Base-by-base conservation (phyloP, 805 yeast species). In the Starmerella sp. region DNA sequence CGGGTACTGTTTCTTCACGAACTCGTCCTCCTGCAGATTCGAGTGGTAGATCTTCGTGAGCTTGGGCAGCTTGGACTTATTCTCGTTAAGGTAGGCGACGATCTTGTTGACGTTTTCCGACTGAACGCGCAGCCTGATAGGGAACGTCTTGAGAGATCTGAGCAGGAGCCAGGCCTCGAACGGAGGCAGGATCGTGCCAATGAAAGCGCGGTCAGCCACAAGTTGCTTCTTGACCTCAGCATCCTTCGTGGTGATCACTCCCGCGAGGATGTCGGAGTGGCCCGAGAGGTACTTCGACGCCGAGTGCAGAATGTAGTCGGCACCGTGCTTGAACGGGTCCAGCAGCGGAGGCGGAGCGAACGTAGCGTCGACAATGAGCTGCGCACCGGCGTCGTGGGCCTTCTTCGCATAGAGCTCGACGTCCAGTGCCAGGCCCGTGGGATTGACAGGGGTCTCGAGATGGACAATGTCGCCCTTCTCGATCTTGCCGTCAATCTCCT, bases 221-320 rank as follows among this genome's bases (percentile, higher is more conserved):
- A 90, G 73, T 44, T 71, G 65, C 28, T 71, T 61, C 54, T 77
- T 76, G 6, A 74, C 47, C 44, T 84, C 82, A 42, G 90, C 89
- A 72, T 86, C 79, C 60, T 86, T 79, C 55, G 78, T 74, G 49
- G 90, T 77, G 60, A 91, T 76, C 15, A 84, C 74, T 34, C 97
- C 97, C 4, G 95, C 90, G 48, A 90, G 73, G 39, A 89, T 71
- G 69, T 91, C 97, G 5, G 95, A 85, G 68, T 90, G 96, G 13
- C 97, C 97, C 37, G 95, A 96, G 65, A 88, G 84, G 71, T 84
- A 91, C 67, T 90, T 90, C 0, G 96, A 89, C 1, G 89, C 96
- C 1, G 96, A 87, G 68, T 90, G 96, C 79, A 91, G 73, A 14
- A 91, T 81, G 60, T 87, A 69, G 68, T 91, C 97, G 32, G 84